These are phyloP conservation scores for Lichenothelia convexa DNA, from an alignment of 495 filamentous ascomycete genomes.

Conservation along the genomic window DNA sequence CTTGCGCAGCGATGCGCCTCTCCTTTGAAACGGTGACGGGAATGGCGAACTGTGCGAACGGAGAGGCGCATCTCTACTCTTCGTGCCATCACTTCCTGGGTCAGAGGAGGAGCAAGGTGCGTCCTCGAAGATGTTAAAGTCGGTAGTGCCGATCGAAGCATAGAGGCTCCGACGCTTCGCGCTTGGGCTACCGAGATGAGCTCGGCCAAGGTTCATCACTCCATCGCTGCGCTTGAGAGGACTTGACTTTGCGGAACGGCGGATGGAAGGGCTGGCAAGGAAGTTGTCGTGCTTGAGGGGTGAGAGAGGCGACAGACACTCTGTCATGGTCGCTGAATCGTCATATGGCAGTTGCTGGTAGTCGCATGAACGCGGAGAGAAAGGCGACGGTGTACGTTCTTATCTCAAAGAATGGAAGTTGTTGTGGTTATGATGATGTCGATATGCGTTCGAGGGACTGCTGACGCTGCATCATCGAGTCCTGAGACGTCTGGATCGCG, in stretches of 20 bases:
- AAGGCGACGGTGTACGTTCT: too few species aligned
- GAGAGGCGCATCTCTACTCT: constrained; percentile 3
- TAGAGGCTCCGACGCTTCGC: constrained; percentile 76
- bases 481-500: too few species aligned
- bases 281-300: too few species aligned
- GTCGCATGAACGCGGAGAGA: too few species aligned
- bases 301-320: too few species aligned
- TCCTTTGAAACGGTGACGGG: constrained; percentile 22
- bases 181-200: constrained; percentile 60
- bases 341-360: too few species aligned
- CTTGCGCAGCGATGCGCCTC: constrained; percentile 35
- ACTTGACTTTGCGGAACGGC: constrained; percentile 50
- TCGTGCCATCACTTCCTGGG: neutral
- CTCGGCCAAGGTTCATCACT: constrained; percentile 67
- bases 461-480: too few species aligned
- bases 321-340: too few species aligned
- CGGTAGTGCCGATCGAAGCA: constrained; percentile 35
- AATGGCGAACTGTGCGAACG: constrained; percentile 20
- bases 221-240: constrained; percentile 86
- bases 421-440: too few species aligned
- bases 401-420: too few species aligned
- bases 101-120: constrained; percentile 3
- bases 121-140: constrained; percentile 59
- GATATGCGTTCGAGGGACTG: too few species aligned
- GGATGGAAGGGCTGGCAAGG: too few species aligned